phyloP scores from a whole-genome alignment of 129 eudicot species.

The Artemisia tridentata region DNA sequence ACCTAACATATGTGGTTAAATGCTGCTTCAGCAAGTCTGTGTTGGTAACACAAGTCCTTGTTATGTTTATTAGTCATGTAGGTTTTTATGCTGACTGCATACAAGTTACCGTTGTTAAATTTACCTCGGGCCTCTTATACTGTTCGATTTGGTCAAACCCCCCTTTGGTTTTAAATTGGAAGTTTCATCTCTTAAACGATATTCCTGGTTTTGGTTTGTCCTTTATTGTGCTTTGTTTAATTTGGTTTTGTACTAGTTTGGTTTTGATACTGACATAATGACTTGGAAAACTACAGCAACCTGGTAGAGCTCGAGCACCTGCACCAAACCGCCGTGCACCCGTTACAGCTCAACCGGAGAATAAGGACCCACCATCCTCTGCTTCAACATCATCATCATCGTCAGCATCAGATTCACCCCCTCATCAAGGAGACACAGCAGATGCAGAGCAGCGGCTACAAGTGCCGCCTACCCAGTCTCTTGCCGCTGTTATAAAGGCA shows the following conservation, averaged over 20 bases:
- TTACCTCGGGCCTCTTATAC: no score
- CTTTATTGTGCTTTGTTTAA: not conserved
- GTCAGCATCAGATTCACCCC: conserved; percentile 40
- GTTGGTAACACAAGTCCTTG: no score
- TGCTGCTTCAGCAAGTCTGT: no score
- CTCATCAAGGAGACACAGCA: conserved; percentile 26
- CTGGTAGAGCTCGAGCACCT: conserved; percentile 39
- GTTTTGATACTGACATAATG: not conserved
- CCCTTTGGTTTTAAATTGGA: not conserved
- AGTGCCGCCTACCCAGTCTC: conserved; percentile 28
- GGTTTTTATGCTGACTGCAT: no score
- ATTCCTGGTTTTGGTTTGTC: not conserved
- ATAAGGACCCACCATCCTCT: conserved; percentile 44
- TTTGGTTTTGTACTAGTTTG: not conserved
- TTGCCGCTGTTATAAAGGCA: conserved; percentile 30
- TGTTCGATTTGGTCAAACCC: no score
- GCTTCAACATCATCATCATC: conserved; percentile 31
- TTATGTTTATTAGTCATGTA: no score
- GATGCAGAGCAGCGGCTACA: conserved; percentile 1
- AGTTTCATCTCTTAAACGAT: not conserved
- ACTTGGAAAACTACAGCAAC: conserved; percentile 39
- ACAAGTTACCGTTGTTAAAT: no score
- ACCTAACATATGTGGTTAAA: no score
- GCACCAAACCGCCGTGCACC: conserved; percentile 36
- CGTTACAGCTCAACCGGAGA: conserved; percentile 26